These are phyloP conservation scores for Rutstroemia sp. DNA, from an alignment of 2,329 filamentous ascomycete genomes.

Conservation along the genomic window DNA sequence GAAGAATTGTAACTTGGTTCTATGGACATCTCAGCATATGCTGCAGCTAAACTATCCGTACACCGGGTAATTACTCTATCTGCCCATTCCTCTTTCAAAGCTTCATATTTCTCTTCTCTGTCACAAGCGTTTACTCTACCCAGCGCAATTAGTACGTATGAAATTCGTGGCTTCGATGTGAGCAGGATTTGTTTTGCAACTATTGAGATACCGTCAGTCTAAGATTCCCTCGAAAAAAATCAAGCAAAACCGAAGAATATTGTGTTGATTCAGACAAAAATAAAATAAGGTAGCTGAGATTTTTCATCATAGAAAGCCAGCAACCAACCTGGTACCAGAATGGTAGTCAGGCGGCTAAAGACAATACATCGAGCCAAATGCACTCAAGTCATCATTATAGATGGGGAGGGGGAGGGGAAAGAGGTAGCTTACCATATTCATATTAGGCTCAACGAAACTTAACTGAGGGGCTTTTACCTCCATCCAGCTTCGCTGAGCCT, in stretches of 20 bases:
- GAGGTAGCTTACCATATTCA: slow-evolving; percentile 26
- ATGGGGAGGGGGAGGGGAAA: slow-evolving; percentile 18
- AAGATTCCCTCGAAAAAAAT: slow-evolving; percentile 10
- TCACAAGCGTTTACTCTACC: slow-evolving; percentile 91
- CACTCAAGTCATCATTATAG: slow-evolving; percentile 98
- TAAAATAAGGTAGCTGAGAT: slow-evolving; percentile 95
- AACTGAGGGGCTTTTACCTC: slow-evolving; percentile 60
- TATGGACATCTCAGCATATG: slow-evolving; percentile 40
- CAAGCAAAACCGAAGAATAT: slow-evolving; percentile 2
- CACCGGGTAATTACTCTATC: slow-evolving; percentile 66
- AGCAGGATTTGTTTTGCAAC: background rate
- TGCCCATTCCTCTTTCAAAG: slow-evolving; percentile 72
- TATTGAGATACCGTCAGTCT: slow-evolving; percentile 18
- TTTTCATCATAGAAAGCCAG: slow-evolving; percentile 94
- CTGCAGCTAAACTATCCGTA: slow-evolving; percentile 28
- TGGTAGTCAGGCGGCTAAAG: slow-evolving; percentile 56
- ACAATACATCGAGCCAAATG: slow-evolving; percentile 99
- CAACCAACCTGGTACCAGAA: slow-evolving; percentile 62
- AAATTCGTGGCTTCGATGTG: background rate
- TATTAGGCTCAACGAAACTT: slow-evolving; percentile 29
- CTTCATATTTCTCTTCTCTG: slow-evolving; percentile 78
- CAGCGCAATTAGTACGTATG: background rate
- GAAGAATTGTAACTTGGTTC: slow-evolving; percentile 80
- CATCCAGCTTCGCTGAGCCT: slow-evolving; percentile 85
- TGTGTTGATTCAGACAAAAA: slow-evolving; percentile 65